phyloP scores from a whole-genome alignment of 768 basidiomycete genomes.

The Mycena rebaudengoi region DNA sequence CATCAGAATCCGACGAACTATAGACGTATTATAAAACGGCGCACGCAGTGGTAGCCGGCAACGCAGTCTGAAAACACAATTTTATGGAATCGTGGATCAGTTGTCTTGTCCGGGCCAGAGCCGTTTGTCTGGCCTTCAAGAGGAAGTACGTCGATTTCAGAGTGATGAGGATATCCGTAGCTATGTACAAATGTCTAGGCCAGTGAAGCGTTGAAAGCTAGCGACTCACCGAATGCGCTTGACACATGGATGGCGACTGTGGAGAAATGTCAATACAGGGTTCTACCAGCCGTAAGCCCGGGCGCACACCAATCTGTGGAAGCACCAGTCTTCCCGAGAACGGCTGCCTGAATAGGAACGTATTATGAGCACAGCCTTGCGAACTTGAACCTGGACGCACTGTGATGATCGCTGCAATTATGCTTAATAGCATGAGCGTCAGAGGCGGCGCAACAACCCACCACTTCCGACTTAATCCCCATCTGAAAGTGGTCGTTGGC shows the following conservation, averaged over 20 bases:
- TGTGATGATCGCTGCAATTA: conserved; percentile 12
- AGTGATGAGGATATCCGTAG: conserved; percentile 12
- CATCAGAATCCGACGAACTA: no score
- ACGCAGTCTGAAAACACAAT: no score
- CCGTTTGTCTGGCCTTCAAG: background rate
- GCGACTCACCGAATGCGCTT: conserved; percentile 12
- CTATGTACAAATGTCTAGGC: no score
- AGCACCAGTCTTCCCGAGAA: background rate
- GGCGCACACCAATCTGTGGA: conserved; percentile 8
- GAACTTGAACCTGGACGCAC: background rate
- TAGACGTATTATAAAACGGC: no score
- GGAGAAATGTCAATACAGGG: background rate
- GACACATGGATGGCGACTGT: conserved; percentile 6
- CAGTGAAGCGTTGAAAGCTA: no score
- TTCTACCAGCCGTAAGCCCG: background rate
- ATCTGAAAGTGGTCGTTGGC: background rate
- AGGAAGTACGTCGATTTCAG: background rate
- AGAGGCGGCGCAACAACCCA: background rate
- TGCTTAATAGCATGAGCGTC: background rate
- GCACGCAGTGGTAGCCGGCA: no score
- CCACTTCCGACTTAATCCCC: background rate
- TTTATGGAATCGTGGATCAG: no score
- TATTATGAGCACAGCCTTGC: background rate
- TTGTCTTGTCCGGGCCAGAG: background rate
- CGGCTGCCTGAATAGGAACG: background rate